Evolutionary conservation across 2,329 filamentous ascomycete species (phyloP).

Genomic region (Cercospora sp.): DNA sequence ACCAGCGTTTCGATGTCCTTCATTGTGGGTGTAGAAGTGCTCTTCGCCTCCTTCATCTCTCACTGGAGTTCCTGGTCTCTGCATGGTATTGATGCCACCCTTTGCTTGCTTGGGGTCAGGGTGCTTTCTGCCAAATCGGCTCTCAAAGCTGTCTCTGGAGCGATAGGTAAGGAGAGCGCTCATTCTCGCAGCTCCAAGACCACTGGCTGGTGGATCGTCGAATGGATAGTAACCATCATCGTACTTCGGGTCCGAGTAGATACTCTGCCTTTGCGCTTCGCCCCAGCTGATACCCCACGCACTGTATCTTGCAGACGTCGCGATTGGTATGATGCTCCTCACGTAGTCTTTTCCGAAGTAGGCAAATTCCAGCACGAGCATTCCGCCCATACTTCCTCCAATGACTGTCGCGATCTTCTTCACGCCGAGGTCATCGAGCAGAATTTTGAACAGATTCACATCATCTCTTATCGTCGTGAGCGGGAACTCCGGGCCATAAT

Average conservation of each 20-base stretch:
- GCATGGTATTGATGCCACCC: constrained; percentile 73
- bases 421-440: constrained; percentile 79
- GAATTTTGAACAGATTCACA: constrained; percentile 79
- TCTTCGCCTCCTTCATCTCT: constrained; percentile 36
- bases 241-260: constrained; percentile 98
- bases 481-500: constrained; percentile 94
- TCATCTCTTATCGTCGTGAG: constrained; percentile 94
- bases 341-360: constrained; percentile 89
- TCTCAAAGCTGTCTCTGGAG: constrained; percentile 94
- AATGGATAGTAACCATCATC: constrained; percentile 94
- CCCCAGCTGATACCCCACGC: constrained; percentile 92
- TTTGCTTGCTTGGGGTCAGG: constrained; percentile 75
- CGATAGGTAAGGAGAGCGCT: constrained; percentile 93
- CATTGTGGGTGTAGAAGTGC: constrained; percentile 56
- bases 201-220: constrained; percentile 79
- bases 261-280: constrained; percentile 85
- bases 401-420: constrained; percentile 76
- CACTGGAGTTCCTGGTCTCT: constrained; percentile 47
- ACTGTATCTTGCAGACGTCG: constrained; percentile 80
- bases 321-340: constrained; percentile 76
- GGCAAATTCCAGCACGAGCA: constrained; percentile 89
- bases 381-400: constrained; percentile 83
- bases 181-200: constrained; percentile 93
- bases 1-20: constrained; percentile 52
- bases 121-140: constrained; percentile 88